Percentiles rank a stretch among this genome's conserved stretches.
Conservation (phyloP, 2,329 filamentous ascomycete species). For the Chrysoporthe cubensis region DNA sequence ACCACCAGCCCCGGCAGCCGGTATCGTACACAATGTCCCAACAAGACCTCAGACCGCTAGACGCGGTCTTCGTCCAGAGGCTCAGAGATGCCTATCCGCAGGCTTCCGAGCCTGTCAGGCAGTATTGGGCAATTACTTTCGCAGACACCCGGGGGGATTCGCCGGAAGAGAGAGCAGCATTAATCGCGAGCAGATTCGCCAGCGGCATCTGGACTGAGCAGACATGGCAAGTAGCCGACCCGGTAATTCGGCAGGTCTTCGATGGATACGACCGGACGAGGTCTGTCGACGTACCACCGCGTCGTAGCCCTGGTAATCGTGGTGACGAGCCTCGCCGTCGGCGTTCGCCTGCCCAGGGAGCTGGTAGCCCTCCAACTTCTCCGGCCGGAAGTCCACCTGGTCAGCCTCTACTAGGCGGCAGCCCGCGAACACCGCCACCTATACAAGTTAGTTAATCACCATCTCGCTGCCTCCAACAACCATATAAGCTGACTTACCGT, state of each 20-base stretch:
- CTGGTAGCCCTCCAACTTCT: background rate
- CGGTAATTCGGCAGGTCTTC: conserved; percentile 27
- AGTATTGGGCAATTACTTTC: conserved; percentile 7
- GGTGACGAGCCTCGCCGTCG: background rate
- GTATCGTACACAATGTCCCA: conserved; percentile 10
- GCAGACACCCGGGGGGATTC: background rate
- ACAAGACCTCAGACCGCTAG: conserved; percentile 1
- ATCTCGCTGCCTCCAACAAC: background rate
- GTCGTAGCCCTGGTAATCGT: background rate
- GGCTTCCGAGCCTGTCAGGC: background rate
- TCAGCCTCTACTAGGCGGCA: background rate
- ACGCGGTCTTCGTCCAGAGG: background rate
- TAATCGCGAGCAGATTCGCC: conserved; percentile 13
- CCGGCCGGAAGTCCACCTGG: background rate
- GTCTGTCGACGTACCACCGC: background rate
- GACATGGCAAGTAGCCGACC: conserved; percentile 4
- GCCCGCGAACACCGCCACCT: background rate
- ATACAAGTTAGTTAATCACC: background rate
- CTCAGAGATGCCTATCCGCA: background rate
- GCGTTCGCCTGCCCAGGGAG: background rate
- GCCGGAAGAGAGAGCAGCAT: background rate
- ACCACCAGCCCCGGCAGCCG: background rate
- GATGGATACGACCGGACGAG: conserved; percentile 10
- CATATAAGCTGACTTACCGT: background rate
- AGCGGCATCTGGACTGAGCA: background rate